Evolutionary conservation across 2,329 filamentous ascomycete species (phyloP), one percentile per base, ranked within the genome.

Genomic region (Beauveria varroae): DNA sequence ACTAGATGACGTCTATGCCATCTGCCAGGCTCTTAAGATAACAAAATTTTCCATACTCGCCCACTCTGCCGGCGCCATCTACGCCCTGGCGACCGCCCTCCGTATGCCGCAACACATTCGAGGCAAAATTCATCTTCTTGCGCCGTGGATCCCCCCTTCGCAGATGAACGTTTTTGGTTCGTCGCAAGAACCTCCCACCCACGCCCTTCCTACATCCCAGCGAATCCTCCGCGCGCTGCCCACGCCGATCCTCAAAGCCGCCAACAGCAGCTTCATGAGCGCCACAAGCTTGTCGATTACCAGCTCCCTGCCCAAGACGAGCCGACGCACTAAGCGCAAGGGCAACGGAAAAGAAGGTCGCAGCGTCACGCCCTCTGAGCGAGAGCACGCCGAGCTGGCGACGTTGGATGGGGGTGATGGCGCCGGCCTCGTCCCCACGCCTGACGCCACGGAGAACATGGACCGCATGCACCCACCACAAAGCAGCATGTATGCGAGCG

Each of bases 61-160:
- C 2, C 95, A 99, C 73, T 98, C 93, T 0, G 95, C 95, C 1
- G 95, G 95, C 18, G 93, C 95, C n/a, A 96, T 99, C 57, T 99
- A 99, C 71, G 95, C 95, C 2, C 83, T 99, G 20, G 95, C 95
- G 0, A 98, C 95, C 0, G 95, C 95, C 0, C 80, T 99, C 50
- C 90, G 95, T 50, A 96, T 99, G 84, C 95, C 95, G 4, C 93
- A 97, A 68, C 91, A 97, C 70, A 96, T 99, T 64, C 88, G 93
- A 6, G 95, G 95, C 22, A 88, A 91, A 58, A 95, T 99, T 60
- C 95, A 99, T 73, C 84, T 99, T 2, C 82, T 99, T 9, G 93
- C 95, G 0, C 95, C 95, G 0, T 97, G 92, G 95, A 98, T 99
- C 52, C 95, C 95, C 1, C 95, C 95, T 0, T 98, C 91, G 5